A percentile compares a stretch with the other conserved stretches of the same genome.
Evolutionary conservation across 257 asterid species (phyloP).

Genomic region (Nyctanthes arbortristis): DNA sequence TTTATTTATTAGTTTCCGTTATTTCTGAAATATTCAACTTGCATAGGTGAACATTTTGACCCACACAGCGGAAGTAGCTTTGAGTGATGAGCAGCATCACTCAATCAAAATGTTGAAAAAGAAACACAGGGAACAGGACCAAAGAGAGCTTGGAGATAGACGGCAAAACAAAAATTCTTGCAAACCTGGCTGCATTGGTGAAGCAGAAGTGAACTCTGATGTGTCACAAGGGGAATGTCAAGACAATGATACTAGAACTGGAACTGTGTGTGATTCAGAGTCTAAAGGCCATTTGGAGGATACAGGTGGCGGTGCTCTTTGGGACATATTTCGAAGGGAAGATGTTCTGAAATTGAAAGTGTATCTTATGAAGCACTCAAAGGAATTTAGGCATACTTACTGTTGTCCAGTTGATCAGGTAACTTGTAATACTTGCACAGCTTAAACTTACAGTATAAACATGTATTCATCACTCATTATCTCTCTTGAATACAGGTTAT

Average conservation of each 20-base stretch:
- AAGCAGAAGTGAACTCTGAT: not conserved
- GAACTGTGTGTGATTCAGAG: slow-evolving; percentile 7
- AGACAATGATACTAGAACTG: not conserved
- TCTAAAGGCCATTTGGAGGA: slow-evolving; percentile 27
- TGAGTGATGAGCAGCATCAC: slow-evolving; percentile 51
- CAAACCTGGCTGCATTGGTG: not conserved
- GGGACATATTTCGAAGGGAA: slow-evolving; percentile 95
- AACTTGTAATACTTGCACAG: not conserved
- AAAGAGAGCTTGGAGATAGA: slow-evolving; percentile 40
- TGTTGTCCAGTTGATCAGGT: slow-evolving; percentile 86
- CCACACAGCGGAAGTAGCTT: slow-evolving; percentile 68
- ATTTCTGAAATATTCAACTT: slow-evolving; percentile 9
- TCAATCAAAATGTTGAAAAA: slow-evolving; percentile 62
- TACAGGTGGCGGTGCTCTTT: slow-evolving; percentile 73
- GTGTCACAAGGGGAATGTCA: not conserved
- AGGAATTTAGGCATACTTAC: slow-evolving; percentile 78
- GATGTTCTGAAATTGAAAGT: slow-evolving; percentile 76
- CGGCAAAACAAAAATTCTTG: slow-evolving; percentile 6
- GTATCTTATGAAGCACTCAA: slow-evolving; percentile 68
- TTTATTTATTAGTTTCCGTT: not conserved
- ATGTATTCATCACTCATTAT: slow-evolving; percentile 10
- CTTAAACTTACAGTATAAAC: not conserved
- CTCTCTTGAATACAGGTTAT: slow-evolving; percentile 55
- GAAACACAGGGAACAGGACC: slow-evolving; percentile 77
- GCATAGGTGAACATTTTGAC: slow-evolving; percentile 88